These are phyloP conservation scores for Fusarium temperatum DNA, from an alignment of 2,329 filamentous ascomycete genomes.

Conservation along the genomic window DNA sequence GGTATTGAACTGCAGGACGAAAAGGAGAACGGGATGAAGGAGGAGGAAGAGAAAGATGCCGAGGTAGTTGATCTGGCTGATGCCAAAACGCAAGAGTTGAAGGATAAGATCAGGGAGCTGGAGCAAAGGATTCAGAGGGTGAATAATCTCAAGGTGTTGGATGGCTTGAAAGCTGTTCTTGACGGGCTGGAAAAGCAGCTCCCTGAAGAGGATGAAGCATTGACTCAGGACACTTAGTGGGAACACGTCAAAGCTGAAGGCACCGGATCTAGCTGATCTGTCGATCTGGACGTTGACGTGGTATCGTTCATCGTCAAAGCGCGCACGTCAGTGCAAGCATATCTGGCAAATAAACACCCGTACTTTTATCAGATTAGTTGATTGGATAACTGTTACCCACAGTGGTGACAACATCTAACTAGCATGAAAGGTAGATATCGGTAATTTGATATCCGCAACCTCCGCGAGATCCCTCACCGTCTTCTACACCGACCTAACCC, in stretches of 20 bases:
- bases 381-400: neutral
- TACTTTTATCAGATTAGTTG: neutral
- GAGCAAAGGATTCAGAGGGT: conserved; percentile 19
- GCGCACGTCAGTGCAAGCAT: neutral
- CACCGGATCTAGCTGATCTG: neutral
- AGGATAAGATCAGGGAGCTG: conserved; percentile 28
- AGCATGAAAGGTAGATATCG: neutral
- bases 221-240: neutral
- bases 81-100: conserved; percentile 10
- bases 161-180: conserved; percentile 14
- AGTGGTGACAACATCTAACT: neutral
- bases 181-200: conserved; percentile 20
- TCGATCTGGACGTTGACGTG: neutral
- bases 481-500: neutral
- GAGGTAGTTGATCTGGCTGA: neutral
- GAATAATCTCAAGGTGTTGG: conserved; percentile 15
- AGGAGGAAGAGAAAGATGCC: neutral
- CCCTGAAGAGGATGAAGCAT: neutral
- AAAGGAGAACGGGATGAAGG: rapidly evolving
- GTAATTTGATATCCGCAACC: neutral
- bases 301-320: neutral
- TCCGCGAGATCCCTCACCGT: neutral
- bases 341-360: neutral
- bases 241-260: neutral
- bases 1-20: conserved; percentile 7